Base-by-base conservation (phyloP, 1,284 basidiomycete genomes). In the Malassezia globosa region DNA sequence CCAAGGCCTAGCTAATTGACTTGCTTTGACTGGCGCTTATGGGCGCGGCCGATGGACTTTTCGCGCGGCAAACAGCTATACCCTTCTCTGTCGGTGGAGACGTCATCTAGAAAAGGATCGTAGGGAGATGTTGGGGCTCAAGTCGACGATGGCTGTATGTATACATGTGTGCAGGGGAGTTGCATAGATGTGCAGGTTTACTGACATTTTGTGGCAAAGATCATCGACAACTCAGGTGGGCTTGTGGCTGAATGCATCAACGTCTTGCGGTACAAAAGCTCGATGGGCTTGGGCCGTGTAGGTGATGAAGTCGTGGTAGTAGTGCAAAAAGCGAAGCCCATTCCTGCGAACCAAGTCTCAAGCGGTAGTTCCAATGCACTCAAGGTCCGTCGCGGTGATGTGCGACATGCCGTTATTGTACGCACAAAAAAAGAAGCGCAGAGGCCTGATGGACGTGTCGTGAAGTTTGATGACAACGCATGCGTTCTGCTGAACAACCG, bases 151-250 rank as follows among this genome's bases (percentile, higher is more conserved):
- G 66, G 50, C 63, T 40, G 60, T 62, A 46, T 26, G 60, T 58
- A 11, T 19, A n/a, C n/a, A n/a, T 13, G 22, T 23, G 6, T 8
- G 33, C 23, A 5, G 13, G 10, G 22, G 23, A 10, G 25, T 38
- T 16, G 39, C 27, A 26, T 6, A n/a, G n/a, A n/a, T n/a, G n/a
- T n/a, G n/a, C n/a, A n/a, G n/a, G n/a, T n/a, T n/a, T n/a, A n/a
- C n/a, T n/a, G n/a, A n/a, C n/a, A n/a, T n/a, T n/a, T n/a, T n/a
- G n/a, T n/a, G n/a, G n/a, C n/a, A n/a, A 64, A 89, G 85, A 83
- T 90, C 63, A 94, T 96, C 72, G 92, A 96, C 79, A 97, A 97
- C 76, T 92, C 92, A n/a, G 92, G 92, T 48, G 92, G 87, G 2
- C 78, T 96, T 56, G 76, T 94, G 51, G 84, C 92, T 34, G 92